Percentiles rank a stretch among this genome's conserved stretches.
Conservation (phyloP, 805 yeast species). For the Schizosaccharomyces lindneri region DNA sequence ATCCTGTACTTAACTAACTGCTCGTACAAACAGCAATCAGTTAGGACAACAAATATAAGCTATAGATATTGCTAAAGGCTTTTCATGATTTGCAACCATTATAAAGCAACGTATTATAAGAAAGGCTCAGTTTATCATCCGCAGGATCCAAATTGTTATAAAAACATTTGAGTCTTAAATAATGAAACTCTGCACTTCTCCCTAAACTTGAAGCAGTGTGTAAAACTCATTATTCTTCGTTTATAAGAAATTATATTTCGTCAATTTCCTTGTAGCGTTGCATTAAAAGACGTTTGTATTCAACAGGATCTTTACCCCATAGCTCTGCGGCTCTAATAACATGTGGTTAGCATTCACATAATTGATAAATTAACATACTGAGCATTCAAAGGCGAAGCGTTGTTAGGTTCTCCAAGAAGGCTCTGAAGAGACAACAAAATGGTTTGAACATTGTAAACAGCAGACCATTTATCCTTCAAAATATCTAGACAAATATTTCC, state of each 20-base stretch:
- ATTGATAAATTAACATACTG: constrained; percentile 10
- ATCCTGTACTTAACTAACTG: no score
- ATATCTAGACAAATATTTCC: constrained; percentile 45
- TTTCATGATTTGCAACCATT: no score
- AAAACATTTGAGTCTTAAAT: not conserved
- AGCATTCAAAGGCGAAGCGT: constrained; percentile 27
- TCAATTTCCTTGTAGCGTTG: constrained; percentile 17
- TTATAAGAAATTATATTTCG: constrained; percentile 6
- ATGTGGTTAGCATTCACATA: not conserved
- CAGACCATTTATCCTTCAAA: constrained; percentile 40
- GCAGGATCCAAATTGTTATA: not conserved
- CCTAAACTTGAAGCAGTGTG: not conserved
- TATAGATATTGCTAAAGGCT: no score
- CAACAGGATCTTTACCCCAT: constrained; percentile 23
- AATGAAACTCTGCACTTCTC: not conserved
- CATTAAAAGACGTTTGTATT: constrained; percentile 18
- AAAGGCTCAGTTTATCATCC: not conserved
- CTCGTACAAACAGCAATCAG: no score
- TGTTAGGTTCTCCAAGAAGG: constrained; percentile 39
- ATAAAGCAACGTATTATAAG: no score
- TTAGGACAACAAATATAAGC: no score
- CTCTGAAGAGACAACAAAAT: constrained; percentile 33
- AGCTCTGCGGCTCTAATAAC: constrained; percentile 22
- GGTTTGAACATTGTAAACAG: constrained; percentile 35
- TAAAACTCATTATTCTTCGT: not conserved